These are phyloP conservation scores for Rhinocladiella similis DNA, from an alignment of 2,329 filamentous ascomycete species.

Conservation along the genomic window DNA sequence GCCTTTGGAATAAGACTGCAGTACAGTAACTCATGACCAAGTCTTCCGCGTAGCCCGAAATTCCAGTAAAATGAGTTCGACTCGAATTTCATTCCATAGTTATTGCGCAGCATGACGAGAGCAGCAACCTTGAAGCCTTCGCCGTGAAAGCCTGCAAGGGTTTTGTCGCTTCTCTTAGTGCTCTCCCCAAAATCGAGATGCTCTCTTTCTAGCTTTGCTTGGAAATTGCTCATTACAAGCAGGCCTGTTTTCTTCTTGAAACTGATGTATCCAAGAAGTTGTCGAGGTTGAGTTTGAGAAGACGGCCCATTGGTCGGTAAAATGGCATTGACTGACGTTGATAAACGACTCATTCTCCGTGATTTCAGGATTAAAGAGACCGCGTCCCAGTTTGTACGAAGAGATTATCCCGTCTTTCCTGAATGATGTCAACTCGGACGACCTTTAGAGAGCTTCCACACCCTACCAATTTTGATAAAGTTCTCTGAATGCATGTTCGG, in stretches of 20 bases:
- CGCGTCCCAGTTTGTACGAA: conserved; percentile 10
- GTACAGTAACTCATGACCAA: neutral
- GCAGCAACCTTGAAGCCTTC: conserved; percentile 34
- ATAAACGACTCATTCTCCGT: conserved; percentile 6
- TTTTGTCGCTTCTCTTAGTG: conserved; percentile 18
- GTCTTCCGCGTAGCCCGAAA: conserved; percentile 21
- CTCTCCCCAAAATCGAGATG: conserved; percentile 13
- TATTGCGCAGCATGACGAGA: conserved; percentile 29
- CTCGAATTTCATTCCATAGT: conserved; percentile 25
- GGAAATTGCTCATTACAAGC: conserved; percentile 31
- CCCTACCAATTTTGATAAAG: conserved; percentile 26
- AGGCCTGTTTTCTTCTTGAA: conserved; percentile 23
- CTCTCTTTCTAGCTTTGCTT: conserved; percentile 19
- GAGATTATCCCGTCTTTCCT: conserved; percentile 25
- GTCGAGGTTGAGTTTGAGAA: neutral
- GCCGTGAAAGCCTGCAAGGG: conserved; percentile 31
- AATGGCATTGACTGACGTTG: conserved; percentile 5
- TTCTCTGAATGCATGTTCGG: conserved; percentile 24
- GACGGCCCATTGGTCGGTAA: neutral
- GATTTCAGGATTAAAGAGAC: conserved; percentile 5
- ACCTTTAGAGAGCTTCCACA: neutral
- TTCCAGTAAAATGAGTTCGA: conserved; percentile 27
- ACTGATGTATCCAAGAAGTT: conserved; percentile 29
- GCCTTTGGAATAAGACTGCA: conserved; percentile 1
- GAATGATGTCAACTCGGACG: neutral